phyloP scores from a whole-genome alignment of 83 land plant species.

The Diphasiastrum complanatum region DNA sequence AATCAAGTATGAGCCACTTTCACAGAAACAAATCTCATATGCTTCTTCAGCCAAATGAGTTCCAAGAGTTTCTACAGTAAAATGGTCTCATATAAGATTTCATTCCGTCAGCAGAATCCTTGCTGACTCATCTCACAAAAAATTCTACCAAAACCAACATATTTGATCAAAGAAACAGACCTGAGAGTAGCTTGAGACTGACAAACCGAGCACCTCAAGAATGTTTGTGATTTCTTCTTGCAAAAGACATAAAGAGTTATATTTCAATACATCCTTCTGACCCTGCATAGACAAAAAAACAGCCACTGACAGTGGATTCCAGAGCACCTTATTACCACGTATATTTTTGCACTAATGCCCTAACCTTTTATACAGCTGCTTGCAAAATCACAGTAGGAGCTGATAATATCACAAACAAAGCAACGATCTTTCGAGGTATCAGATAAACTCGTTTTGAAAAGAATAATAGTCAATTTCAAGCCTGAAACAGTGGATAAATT shows the following conservation, averaged over 20 bases:
- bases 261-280: constrained; percentile 47
- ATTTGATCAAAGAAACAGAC: constrained; percentile 20
- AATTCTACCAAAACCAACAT: constrained; percentile 2
- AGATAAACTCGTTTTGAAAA: no score
- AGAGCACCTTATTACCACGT: background rate
- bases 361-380: background rate
- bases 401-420: no score
- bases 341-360: background rate
- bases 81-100: no score
- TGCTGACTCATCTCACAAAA: background rate
- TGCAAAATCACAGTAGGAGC: no score
- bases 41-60: no score
- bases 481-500: no score
- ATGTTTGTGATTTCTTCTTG: constrained; percentile 42
- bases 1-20: no score
- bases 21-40: no score
- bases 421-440: no score
- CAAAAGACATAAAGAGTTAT: constrained; percentile 45
- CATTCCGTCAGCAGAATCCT: background rate
- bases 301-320: background rate
- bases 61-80: no score
- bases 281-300: constrained; percentile 30
- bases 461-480: no score
- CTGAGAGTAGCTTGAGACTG: constrained; percentile 46
- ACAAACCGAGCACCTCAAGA: constrained; percentile 55